These are phyloP conservation scores for Colletotrichum cereale DNA, from an alignment of 2,329 filamentous ascomycete species.

Conservation along the genomic window DNA sequence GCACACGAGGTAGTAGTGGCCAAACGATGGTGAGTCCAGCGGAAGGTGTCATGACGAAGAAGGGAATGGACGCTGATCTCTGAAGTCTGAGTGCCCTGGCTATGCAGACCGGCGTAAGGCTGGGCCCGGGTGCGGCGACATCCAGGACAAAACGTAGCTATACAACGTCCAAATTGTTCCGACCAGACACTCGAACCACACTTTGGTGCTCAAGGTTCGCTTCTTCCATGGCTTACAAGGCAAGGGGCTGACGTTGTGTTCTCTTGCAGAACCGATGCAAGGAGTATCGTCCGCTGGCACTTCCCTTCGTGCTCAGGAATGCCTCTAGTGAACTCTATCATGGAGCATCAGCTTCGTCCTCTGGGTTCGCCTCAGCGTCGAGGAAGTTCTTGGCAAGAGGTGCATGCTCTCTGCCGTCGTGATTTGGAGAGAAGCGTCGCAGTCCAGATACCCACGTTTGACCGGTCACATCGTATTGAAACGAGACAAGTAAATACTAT, in stretches of 20 bases:
- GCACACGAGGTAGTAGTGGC: not conserved
- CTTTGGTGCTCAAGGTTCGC: not conserved
- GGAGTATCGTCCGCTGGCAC: not conserved
- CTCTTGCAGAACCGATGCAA: not conserved
- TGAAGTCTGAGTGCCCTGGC: not conserved
- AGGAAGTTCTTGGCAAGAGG: not conserved
- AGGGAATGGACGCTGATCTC: not conserved
- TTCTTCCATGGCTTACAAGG: not conserved
- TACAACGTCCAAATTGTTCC: not conserved
- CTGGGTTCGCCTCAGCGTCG: not conserved
- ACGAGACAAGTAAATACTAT: no score
- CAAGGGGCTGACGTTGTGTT: not conserved
- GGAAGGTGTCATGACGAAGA: not conserved
- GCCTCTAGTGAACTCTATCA: not conserved
- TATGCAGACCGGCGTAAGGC: not conserved
- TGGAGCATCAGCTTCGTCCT: not conserved
- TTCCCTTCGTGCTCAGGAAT: not conserved
- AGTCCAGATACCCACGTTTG: not conserved
- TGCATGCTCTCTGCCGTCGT: not conserved
- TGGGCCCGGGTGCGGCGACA: conserved; percentile 6
- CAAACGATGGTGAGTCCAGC: not conserved
- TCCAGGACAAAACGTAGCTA: not conserved
- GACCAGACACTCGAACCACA: not conserved
- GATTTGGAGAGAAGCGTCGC: not conserved
- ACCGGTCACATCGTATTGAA: not conserved